phyloP scores from a whole-genome alignment of 139 green algal species.

The Micromonas pusilla region DNA sequence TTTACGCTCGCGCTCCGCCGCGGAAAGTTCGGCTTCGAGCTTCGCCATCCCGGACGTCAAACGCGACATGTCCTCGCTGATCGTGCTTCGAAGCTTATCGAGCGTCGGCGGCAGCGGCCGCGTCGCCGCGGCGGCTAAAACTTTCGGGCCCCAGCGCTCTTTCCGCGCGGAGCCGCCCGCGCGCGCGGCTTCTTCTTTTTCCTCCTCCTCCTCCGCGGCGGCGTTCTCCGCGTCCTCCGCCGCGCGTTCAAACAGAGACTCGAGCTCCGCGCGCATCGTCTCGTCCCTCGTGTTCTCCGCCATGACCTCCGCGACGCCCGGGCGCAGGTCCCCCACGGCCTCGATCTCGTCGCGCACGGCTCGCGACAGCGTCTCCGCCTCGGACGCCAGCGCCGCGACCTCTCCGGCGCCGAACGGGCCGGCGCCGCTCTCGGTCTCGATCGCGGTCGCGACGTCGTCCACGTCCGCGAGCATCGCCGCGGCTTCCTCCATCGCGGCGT shows the following conservation, averaged over 20 bases:
- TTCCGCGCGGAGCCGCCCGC: background rate
- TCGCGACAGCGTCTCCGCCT: background rate
- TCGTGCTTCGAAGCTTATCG: background rate
- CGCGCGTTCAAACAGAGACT: background rate
- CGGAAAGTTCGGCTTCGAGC: background rate
- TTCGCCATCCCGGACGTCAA: background rate
- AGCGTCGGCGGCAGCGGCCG: background rate
- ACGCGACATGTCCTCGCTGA: background rate
- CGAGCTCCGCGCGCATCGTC: background rate
- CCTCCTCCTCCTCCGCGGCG: background rate
- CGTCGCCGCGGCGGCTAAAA: too few species aligned
- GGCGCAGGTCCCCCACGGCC: background rate
- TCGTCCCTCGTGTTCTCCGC: background rate
- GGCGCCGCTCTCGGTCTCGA: background rate
- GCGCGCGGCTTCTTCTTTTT: background rate
- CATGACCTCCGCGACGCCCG: background rate
- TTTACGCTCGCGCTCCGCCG: background rate
- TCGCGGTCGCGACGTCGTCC: background rate
- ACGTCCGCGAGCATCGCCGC: background rate
- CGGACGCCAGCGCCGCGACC: background rate
- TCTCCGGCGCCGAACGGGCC: background rate
- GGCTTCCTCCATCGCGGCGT: background rate
- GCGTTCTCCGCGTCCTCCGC: background rate
- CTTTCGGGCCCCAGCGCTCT: background rate
- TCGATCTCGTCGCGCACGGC: background rate